Base-by-base conservation (phyloP, 2,329 filamentous ascomycete species). In the Alternaria longipes region DNA sequence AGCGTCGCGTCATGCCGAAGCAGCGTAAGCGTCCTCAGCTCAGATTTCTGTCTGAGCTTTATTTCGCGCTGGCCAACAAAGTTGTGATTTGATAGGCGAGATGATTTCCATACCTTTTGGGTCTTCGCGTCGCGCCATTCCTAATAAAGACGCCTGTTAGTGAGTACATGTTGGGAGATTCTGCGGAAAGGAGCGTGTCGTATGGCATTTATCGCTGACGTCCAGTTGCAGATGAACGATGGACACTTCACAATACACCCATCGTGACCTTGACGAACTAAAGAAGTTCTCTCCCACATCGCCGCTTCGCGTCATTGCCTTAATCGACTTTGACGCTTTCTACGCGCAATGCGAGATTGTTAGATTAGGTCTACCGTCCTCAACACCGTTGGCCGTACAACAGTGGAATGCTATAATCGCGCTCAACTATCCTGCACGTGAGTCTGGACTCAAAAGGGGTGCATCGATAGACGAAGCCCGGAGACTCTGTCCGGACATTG, bases 341-440 rank as follows among this genome's bases (percentile, higher is more conserved):
- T 99, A 99, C 78, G 83, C 82, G 3, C 95, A 99, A 82, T 97
- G 93, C 75, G 95, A 99, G 80, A 96, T 93, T 86, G 89, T 97
- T 9, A 89, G 95, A 7, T 84, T 98, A 44, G 89, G 89, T 12
- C 82, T 91, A 9, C 82, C 90, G 12, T 89, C 92, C 63, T 87
- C 93, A 59, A 86, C 89, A 66, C 95, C 94, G 11, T 86, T 99
- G 24, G 95, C 93, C 1, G 94, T 99, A 18, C 94, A 96, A 75
- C 94, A 98, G 84, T 98, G 91, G 91, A 91, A 96, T 79, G 93
- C 91, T 8, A 84, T 99, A 26, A 98, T 99, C 75, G 95, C 95
- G 3, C 89, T 99, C 78, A 98, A 98, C 81, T 99, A 99, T 74
- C 89, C 95, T 2, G 94, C 94, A 6, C 89, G 95, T 12, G 86